A percentile compares a stretch with the other conserved stretches of the same genome.
Conservation (phyloP, 2,329 filamentous ascomycete species). For the Penicillium sp. region DNA sequence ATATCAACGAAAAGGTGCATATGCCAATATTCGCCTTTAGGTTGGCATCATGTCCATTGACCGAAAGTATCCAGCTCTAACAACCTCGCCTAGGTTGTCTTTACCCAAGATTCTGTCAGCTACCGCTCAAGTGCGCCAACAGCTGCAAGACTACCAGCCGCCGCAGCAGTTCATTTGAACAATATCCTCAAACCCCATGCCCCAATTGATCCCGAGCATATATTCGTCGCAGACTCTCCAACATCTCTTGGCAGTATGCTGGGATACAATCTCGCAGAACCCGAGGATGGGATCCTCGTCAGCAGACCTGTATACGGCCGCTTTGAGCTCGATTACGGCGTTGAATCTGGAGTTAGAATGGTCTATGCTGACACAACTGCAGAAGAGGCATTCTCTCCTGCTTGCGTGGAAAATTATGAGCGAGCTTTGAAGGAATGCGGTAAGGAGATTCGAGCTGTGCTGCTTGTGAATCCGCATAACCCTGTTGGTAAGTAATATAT, state of each 20-base stretch:
- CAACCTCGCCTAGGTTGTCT: constrained; percentile 19
- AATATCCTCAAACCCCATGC: constrained; percentile 32
- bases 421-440: constrained; percentile 28
- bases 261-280: constrained; percentile 36
- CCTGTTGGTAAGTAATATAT: constrained; percentile 29
- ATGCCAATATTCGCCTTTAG: neutral
- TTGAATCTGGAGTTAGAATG: constrained; percentile 35
- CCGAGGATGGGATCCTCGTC: constrained; percentile 42
- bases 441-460: constrained; percentile 32
- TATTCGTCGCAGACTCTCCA: constrained; percentile 37
- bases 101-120: constrained; percentile 30
- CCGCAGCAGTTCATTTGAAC: constrained; percentile 38
- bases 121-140: constrained; percentile 37
- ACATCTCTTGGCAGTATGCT: constrained; percentile 39
- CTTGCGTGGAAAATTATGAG: constrained; percentile 32
- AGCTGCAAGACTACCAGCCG: constrained; percentile 32
- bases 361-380: constrained; percentile 33
- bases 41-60: neutral
- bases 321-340: constrained; percentile 44
- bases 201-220: constrained; percentile 29
- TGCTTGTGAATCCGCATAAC: constrained; percentile 41
- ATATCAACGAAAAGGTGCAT: constrained; percentile 31
- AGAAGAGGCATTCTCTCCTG: constrained; percentile 33
- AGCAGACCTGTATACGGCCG: constrained; percentile 42
- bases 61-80: neutral